Percentiles rank a stretch among this genome's conserved stretches.
Conservation (phyloP, 345 rosid species). For the Odontarrhena argentea region DNA sequence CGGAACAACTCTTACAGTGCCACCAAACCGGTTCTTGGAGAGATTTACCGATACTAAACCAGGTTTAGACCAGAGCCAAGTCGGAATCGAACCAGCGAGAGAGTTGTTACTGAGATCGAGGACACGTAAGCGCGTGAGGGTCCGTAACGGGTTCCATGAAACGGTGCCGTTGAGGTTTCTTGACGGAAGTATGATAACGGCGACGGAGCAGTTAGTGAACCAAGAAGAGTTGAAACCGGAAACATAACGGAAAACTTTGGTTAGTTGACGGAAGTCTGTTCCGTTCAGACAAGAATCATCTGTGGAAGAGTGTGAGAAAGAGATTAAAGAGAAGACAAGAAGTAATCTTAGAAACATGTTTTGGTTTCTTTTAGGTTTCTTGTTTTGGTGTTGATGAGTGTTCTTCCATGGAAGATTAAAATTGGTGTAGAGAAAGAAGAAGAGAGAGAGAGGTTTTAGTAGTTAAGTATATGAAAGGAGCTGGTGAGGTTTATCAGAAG, state of each 20-base stretch:
- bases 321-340: constrained; percentile 48
- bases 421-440: background rate
- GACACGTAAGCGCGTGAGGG: constrained; percentile 50
- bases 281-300: constrained; percentile 39
- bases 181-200: constrained; percentile 55
- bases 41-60: constrained; percentile 51
- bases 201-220: constrained; percentile 60
- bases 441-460: constrained; percentile 18
- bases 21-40: constrained; percentile 60
- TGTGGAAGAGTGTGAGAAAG: constrained; percentile 51
- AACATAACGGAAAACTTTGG: constrained; percentile 62
- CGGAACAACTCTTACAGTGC: constrained; percentile 44
- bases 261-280: constrained; percentile 50
- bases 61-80: constrained; percentile 65
- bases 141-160: constrained; percentile 66
- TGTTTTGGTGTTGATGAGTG: constrained; percentile 16
- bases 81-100: constrained; percentile 57
- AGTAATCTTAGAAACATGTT: constrained; percentile 37
- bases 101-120: constrained; percentile 49
- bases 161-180: constrained; percentile 64
- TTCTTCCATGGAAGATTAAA: constrained; percentile 39
- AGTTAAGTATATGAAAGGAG: constrained; percentile 17
- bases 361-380: background rate
- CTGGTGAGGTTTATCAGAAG: constrained; percentile 36
- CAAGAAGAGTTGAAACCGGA: constrained; percentile 69